A percentile compares a stretch with the other conserved stretches of the same genome.
phyloP scores from a whole-genome alignment of 2,329 filamentous ascomycete species.

The Clarireedia paspali region DNA sequence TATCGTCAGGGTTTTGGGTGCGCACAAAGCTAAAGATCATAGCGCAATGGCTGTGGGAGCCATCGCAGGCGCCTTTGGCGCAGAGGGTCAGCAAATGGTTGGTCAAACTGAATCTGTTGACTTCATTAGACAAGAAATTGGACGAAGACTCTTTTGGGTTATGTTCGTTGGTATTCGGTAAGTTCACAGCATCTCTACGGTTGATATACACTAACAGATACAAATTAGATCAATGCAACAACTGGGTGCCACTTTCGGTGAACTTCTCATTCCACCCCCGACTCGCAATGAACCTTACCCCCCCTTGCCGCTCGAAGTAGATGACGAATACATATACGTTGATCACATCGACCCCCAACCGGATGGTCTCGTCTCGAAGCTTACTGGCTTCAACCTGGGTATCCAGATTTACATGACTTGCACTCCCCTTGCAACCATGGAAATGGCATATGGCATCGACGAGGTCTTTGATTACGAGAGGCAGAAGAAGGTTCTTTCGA shows the following conservation, averaged over 20 bases:
- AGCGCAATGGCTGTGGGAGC: constrained; percentile 25
- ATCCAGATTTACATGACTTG: constrained; percentile 75
- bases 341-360: constrained; percentile 65
- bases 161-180: constrained; percentile 66
- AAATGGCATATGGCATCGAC: constrained; percentile 74
- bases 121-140: constrained; percentile 64
- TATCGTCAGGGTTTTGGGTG: constrained; percentile 59
- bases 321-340: constrained; percentile 72
- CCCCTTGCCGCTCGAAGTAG: constrained; percentile 71
- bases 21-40: constrained; percentile 45
- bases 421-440: constrained; percentile 69
- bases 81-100: constrained; percentile 9
- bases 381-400: constrained; percentile 76
- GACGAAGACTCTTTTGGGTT: constrained; percentile 78
- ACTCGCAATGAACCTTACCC: constrained; percentile 72
- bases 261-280: constrained; percentile 67
- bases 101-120: constrained; percentile 37
- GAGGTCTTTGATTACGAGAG: constrained; percentile 67
- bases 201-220: background rate
- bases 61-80: constrained; percentile 20
- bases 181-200: constrained; percentile 15
- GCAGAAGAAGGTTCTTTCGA: constrained; percentile 66
- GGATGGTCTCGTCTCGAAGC: constrained; percentile 55
- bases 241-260: constrained; percentile 62
- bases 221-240: constrained; percentile 62